A percentile compares a stretch with the other conserved stretches of the same genome.
phyloP scores from a whole-genome alignment of 75 land plant species.

The Azolla pinnata region DNA sequence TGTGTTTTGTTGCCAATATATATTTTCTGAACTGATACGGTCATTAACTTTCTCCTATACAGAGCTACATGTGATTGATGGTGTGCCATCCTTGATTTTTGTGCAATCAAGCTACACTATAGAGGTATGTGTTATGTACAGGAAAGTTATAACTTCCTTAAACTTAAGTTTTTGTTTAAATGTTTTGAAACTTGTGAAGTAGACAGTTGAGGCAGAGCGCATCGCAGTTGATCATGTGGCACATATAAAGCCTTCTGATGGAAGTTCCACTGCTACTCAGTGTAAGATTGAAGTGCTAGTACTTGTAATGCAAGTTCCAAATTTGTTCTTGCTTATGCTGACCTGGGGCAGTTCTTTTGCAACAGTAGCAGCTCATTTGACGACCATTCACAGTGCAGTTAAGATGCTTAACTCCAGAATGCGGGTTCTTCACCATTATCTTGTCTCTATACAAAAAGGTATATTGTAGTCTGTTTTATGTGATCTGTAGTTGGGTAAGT shows the following conservation, averaged over 20 bases:
- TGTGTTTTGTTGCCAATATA: not conserved
- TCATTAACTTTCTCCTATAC: slow-evolving; percentile 1
- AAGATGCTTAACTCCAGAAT: slow-evolving; percentile 96
- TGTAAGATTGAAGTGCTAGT: no score
- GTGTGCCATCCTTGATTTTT: slow-evolving; percentile 93
- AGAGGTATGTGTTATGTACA: slow-evolving; percentile 53
- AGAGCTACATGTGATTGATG: slow-evolving; percentile 98
- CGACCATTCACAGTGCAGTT: slow-evolving; percentile 95
- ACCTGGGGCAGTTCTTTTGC: not conserved
- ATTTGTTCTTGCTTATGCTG: not conserved
- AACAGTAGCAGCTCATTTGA: slow-evolving; percentile 98
- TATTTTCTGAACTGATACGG: not conserved
- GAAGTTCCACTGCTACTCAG: slow-evolving; percentile 96
- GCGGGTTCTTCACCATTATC: slow-evolving; percentile 74
- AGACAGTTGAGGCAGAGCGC: slow-evolving; percentile 95
- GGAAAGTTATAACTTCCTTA: not conserved
- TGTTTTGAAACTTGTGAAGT: not conserved
- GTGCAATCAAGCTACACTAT: slow-evolving; percentile 87
- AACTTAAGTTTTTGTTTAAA: not conserved
- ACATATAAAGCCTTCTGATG: slow-evolving; percentile 95
- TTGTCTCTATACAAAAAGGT: slow-evolving; percentile 91
- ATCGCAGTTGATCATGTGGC: slow-evolving; percentile 98
- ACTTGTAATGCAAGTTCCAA: no score
- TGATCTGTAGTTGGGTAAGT: no score
- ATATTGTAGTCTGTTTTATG: no score